Evolutionary conservation across 495 filamentous ascomycete species (phyloP), one percentile per base, ranked within the genome.

Genomic region (Aspergillus carlsbadensis): DNA sequence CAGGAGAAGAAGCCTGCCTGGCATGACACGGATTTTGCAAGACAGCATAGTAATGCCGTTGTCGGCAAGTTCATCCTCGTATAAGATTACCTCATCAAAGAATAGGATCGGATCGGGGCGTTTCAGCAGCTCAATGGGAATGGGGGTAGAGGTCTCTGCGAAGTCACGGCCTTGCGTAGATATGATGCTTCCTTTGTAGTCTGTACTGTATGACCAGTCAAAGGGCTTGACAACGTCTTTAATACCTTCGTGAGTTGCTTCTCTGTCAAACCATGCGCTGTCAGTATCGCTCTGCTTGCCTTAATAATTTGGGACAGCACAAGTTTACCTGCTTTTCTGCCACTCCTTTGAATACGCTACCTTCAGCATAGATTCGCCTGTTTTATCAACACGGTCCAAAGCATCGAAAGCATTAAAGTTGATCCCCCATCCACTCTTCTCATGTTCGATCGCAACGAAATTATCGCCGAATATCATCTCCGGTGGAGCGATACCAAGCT

Each of bases 381-480:
- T 96, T 78, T 98, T 98, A 74, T 96, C 92, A 22, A 98, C 95
- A 50, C 79, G 75, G 68, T 94, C 89, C 49, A 98, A 78, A 5
- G 93, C 94, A 66, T 92, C 89, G 54, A 84, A 87, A 15, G 95
- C 88, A 60, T 87, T 87, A 73, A 98, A 98, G 13, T 76, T 66
- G 49, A 98, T 80, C 4, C 74, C 70, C 90, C 91, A 98, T 7
- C 84, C 83, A 54, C 77, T 83, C 17, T 76, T 76, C 18, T 72
- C 51, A 70, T 98, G 90, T 53, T 84, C 79, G 21, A 98, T 80
- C 2, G 78, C 69, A 21, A 95, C 85, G 31, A 84, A 76, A 71
- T 98, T 98, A 74, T 98, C 91, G 31, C 94, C 94, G 64, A 98
- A 98, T 34, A 98, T 98, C 94, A 98, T 98, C 73, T 98, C 94